Evolutionary conservation across 768 basidiomycete genomes (phyloP).

Genomic region (Collybiopsis confluens): DNA sequence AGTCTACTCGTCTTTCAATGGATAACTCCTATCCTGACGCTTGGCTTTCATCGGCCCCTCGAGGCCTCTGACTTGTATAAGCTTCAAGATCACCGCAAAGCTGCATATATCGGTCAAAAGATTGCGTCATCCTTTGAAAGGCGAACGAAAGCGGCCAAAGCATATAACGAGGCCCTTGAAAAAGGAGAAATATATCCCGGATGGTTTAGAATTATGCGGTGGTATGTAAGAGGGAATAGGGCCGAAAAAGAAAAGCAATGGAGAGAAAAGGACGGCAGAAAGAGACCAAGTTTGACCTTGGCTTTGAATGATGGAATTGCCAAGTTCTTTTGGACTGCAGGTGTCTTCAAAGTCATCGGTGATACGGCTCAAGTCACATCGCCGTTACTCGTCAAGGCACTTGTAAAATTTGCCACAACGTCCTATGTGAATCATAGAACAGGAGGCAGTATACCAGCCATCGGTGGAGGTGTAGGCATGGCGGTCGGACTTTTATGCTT

Average conservation of each 20-base stretch:
- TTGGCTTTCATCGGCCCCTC: conserved; percentile 79
- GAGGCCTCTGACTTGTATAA: conserved; percentile 80
- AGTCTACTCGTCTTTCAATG: conserved; percentile 66
- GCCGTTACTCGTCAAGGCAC: conserved; percentile 75
- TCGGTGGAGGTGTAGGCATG: conserved; percentile 67
- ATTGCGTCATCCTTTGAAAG: conserved; percentile 64
- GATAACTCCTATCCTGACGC: conserved; percentile 65
- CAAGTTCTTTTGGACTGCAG: conserved; percentile 77
- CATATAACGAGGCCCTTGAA: conserved; percentile 68
- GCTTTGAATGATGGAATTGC: conserved; percentile 77
- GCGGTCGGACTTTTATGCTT: conserved; percentile 48
- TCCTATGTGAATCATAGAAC: conserved; percentile 49
- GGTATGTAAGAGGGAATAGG: conserved; percentile 52
- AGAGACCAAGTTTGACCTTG: conserved; percentile 55
- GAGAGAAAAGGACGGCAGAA: conserved; percentile 60
- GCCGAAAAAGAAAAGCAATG: conserved; percentile 57
- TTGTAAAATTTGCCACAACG: conserved; percentile 65
- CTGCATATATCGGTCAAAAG: conserved; percentile 54
- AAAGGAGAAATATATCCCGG: conserved; percentile 60
- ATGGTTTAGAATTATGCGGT: conserved; percentile 49
- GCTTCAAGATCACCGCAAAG: conserved; percentile 58
- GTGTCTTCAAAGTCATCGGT: conserved; percentile 52
- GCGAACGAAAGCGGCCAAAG: conserved; percentile 49
- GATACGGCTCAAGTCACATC: conserved; percentile 72
- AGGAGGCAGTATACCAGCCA: conserved; percentile 31